These are phyloP conservation scores for Xylaria sp. DNA, from an alignment of 2,329 filamentous ascomycete genomes.

Conservation along the genomic window DNA sequence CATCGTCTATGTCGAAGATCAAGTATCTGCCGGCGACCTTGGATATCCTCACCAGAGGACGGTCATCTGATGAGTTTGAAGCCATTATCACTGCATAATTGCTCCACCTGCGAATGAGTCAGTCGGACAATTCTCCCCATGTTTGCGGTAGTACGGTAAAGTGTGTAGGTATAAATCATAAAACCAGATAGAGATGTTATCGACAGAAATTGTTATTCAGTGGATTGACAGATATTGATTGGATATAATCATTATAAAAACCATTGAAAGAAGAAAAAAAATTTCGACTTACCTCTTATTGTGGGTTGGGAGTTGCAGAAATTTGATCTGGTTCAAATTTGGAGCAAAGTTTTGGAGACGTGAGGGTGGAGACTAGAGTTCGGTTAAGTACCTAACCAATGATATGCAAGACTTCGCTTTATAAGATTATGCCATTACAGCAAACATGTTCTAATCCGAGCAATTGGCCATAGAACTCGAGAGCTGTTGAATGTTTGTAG, in stretches of 20 bases:
- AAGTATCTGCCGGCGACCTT: conserved; percentile 84
- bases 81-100: conserved; percentile 38
- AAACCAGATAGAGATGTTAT: conserved; percentile 59
- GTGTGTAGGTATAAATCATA: conserved; percentile 55
- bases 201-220: conserved; percentile 69
- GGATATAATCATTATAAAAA: conserved; percentile 70
- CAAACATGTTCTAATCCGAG: background rate
- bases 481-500: background rate
- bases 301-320: conserved; percentile 34
- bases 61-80: conserved; percentile 30
- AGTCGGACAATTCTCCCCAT: conserved; percentile 31
- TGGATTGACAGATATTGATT: conserved; percentile 84
- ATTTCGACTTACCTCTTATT: conserved; percentile 44
- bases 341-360: conserved; percentile 40
- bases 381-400: conserved; percentile 1
- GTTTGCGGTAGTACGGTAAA: conserved; percentile 34
- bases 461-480: background rate
- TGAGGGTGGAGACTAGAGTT: conserved; percentile 10
- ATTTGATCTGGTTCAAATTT: conserved; percentile 30
- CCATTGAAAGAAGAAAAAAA: conserved; percentile 4
- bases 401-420: conserved; percentile 7
- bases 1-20: conserved; percentile 86
- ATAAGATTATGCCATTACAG: conserved; percentile 18
- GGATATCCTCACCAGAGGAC: conserved; percentile 76
- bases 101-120: conserved; percentile 35